These are phyloP conservation scores for Backusella parvicylindrica DNA, from an alignment of 192 early-diverging fungal genomes.

Conservation along the genomic window DNA sequence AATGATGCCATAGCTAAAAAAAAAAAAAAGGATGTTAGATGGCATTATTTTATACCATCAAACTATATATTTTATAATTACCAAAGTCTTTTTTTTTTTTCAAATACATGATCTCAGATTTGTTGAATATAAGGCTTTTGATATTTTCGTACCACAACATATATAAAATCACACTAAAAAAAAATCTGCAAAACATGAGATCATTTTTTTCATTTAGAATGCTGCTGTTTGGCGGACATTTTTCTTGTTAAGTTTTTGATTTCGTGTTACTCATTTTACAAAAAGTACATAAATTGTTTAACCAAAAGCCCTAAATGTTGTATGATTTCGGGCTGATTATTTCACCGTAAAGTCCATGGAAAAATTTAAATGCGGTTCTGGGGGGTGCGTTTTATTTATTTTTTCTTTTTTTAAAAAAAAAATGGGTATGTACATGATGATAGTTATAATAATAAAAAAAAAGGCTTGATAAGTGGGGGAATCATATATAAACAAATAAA, in stretches of 20 bases:
- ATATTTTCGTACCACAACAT: background rate
- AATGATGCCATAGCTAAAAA: no score
- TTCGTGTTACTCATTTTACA: background rate
- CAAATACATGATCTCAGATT: background rate
- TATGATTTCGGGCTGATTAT: background rate
- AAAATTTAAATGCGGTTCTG: background rate
- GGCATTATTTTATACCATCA: no score
- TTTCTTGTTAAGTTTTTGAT: background rate
- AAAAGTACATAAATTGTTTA: background rate
- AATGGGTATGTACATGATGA: background rate
- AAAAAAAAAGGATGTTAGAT: no score
- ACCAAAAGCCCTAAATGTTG: background rate
- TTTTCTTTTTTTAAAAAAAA: background rate
- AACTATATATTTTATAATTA: no score
- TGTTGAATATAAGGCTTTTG: background rate
- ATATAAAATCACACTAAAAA: background rate
- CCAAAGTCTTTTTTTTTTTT: no score
- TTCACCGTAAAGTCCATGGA: background rate
- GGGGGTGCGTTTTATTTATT: background rate
- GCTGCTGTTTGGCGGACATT: background rate
- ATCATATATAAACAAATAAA: background rate
- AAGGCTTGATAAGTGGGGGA: background rate
- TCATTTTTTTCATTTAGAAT: background rate
- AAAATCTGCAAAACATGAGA: background rate
- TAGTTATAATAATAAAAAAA: no score